Evolutionary conservation across 2,329 filamentous ascomycete species (phyloP).

Genomic region (Apiospora aurea): DNA sequence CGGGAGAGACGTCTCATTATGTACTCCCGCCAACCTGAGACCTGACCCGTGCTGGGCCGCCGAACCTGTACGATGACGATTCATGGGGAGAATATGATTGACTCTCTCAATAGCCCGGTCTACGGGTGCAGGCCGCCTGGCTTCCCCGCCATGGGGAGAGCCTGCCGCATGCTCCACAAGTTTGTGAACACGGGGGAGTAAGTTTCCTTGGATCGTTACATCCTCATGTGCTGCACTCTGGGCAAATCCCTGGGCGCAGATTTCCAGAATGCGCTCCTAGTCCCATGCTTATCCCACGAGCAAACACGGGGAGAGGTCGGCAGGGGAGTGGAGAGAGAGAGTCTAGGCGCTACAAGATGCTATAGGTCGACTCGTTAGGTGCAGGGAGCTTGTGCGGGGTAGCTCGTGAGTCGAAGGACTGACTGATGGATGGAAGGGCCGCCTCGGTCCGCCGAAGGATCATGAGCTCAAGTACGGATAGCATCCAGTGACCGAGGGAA

Average conservation of each 20-base stretch:
- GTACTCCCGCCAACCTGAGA: neutral
- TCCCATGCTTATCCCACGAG: neutral
- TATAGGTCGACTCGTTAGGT: slow-evolving; percentile 11
- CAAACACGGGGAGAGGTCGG: neutral
- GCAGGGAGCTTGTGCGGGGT: slow-evolving; percentile 16
- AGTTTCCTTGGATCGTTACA: neutral
- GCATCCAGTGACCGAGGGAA: neutral
- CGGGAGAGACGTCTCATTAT: slow-evolving; percentile 1
- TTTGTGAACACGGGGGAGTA: neutral
- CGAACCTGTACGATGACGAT: slow-evolving; percentile 10
- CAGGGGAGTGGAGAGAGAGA: neutral
- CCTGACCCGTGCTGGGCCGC: slow-evolving; percentile 3
- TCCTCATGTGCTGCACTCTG: neutral
- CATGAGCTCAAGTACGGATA: neutral
- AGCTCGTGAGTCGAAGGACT: neutral
- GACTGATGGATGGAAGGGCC: neutral
- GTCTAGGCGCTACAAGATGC: neutral
- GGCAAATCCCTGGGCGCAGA: neutral
- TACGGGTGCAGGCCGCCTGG: neutral
- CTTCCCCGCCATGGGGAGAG: neutral
- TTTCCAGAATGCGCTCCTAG: neutral
- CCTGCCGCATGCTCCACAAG: neutral
- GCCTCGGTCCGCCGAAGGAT: slow-evolving; percentile 2
- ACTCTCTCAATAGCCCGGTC: neutral
- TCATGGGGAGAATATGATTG: neutral